Conservation (phyloP, 306 rosid species). For the Vachellia collinsii region DNA sequence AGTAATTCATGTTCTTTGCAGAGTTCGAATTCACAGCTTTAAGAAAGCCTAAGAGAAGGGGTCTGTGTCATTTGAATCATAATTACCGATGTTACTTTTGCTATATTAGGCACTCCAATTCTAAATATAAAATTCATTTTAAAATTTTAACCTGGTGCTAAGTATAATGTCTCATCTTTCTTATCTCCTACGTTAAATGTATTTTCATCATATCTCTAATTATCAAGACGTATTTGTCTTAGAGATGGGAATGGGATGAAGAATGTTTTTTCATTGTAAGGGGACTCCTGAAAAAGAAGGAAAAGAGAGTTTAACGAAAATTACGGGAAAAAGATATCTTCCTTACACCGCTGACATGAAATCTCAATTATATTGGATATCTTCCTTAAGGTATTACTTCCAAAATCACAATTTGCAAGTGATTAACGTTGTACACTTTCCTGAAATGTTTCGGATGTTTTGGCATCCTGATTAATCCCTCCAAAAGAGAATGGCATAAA, state of each 20-base stretch:
- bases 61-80: too few species aligned
- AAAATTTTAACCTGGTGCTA: too few species aligned
- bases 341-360: background rate
- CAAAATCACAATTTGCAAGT: background rate
- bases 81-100: background rate
- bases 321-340: background rate
- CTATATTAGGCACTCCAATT: background rate
- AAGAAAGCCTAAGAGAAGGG: too few species aligned
- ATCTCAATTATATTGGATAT: background rate
- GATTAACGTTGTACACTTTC: background rate
- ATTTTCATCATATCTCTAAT: too few species aligned
- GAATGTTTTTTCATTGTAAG: background rate
- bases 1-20: too few species aligned
- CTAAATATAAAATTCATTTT: too few species aligned
- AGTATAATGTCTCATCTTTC: too few species aligned
- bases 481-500: background rate
- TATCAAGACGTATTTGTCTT: too few species aligned
- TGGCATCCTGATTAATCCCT: background rate
- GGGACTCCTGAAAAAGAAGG: background rate
- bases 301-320: background rate
- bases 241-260: background rate
- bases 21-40: too few species aligned
- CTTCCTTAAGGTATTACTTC: background rate
- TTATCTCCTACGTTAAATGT: too few species aligned
- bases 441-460: background rate